Base-by-base conservation (phyloP, 108 stramenopile species). In the Cyclotella choctawhatcheeana region DNA sequence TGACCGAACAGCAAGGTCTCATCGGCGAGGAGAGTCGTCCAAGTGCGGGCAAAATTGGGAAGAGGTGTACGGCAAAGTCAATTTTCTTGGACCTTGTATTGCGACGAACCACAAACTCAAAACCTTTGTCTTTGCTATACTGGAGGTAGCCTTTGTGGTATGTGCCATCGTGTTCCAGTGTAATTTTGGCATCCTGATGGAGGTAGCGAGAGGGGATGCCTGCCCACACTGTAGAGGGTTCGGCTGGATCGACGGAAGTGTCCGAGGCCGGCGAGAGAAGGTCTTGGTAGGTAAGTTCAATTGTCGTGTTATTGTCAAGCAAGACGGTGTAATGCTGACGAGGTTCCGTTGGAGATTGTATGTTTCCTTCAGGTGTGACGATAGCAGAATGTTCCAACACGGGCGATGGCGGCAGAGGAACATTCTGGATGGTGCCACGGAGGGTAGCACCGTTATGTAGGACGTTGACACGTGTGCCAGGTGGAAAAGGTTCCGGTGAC, bases 41-140 rank as follows among this genome's bases (percentile, higher is more conserved):
- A 67, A 5, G 6, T 13, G 3, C 55, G 67, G 1, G 2, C 18
- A 4, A 67, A 54, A 20, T 67, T 32, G 1, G 52, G 67, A 22
- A 67, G 67, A 3, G 67, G 53, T 21, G n/a, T n/a, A 55, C 67
- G 53, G 37, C 10, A 35, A 47, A 67, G 4, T 54, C 52, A 35
- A 55, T 55, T 0, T 27, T 34, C 12, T 14, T 26, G 0, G 52
- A 67, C 1, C 53, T 21, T 0, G 53, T 0, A 22, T 33, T 67
- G 8, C 34, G 29, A 0, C 37, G n/a, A 29, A 24, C 7, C 0
- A 43, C 67, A 10, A 67, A 54, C 0, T 10, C 6, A 32, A 63
- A 63, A 21, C 63, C 63, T 20, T 32, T 34, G n/a, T 22, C 17
- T 13, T 34, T 13, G 1, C 3, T 32, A 31, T 58, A 18, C 3